A percentile compares a stretch with the other conserved stretches of the same genome.
Conservation (phyloP, 768 basidiomycete species). For the Baorangia bicolor region DNA sequence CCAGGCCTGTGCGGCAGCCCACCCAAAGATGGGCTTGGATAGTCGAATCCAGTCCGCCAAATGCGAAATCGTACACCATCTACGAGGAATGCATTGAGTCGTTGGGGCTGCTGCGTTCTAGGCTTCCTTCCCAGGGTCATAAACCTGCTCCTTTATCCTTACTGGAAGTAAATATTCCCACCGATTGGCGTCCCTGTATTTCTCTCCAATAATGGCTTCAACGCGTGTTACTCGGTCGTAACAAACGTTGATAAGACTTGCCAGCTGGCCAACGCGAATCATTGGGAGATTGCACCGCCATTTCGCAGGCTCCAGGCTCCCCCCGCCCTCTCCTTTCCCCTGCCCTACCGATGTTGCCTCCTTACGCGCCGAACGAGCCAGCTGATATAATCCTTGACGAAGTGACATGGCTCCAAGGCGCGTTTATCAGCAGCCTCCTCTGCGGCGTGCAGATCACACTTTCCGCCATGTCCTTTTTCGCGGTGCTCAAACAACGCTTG, state of each 20-base stretch:
- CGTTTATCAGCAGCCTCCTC: slow-evolving; percentile 20
- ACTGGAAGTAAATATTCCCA: slow-evolving; percentile 9
- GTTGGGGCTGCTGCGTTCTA: neutral
- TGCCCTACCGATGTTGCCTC: slow-evolving; percentile 3
- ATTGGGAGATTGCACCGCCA: neutral
- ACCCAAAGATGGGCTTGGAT: neutral
- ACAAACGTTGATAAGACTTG: slow-evolving; percentile 5
- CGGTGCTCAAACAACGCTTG: slow-evolving; percentile 15
- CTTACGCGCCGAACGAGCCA: slow-evolving; percentile 2
- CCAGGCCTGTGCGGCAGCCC: neutral
- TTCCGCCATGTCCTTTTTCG: slow-evolving; percentile 18
- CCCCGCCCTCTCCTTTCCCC: neutral
- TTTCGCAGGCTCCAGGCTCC: slow-evolving; percentile 6
- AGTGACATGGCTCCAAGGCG: slow-evolving; percentile 22
- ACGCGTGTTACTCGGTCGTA: neutral
- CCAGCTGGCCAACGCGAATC: neutral
- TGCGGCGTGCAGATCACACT: slow-evolving; percentile 21
- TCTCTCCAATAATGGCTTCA: neutral
- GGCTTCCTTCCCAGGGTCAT: neutral
- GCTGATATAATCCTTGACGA: neutral
- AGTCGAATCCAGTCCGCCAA: neutral
- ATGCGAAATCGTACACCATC: neutral
- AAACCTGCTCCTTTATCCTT: neutral
- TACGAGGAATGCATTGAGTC: neutral
- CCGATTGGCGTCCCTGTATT: neutral